A percentile compares a stretch with the other conserved stretches of the same genome.
phyloP scores from a whole-genome alignment of 2,329 filamentous ascomycete genomes.

The Aspergillus sergii region DNA sequence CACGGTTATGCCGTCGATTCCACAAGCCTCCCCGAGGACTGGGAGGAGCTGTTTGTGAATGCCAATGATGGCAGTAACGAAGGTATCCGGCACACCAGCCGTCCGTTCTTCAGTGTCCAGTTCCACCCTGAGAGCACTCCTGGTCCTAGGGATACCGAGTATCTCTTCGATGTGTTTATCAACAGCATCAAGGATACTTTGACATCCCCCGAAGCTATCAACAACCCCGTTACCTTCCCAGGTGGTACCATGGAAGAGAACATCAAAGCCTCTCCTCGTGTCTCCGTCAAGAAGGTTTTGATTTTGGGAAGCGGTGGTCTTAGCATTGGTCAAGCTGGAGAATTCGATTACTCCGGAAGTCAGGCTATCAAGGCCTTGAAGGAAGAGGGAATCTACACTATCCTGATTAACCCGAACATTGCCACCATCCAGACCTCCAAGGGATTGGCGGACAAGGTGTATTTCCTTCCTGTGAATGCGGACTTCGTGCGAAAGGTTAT shows the following conservation, averaged over 20 bases:
- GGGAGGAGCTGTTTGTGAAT: slow-evolving; percentile 95
- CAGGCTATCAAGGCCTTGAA: slow-evolving; percentile 98
- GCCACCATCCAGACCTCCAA: slow-evolving; percentile 98
- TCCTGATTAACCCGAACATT: slow-evolving; percentile 98
- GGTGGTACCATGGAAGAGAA: slow-evolving; percentile 82
- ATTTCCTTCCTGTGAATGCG: slow-evolving; percentile 94
- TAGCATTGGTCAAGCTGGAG: slow-evolving; percentile 95
- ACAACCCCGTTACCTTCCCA: slow-evolving; percentile 79
- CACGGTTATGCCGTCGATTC: slow-evolving; percentile 94
- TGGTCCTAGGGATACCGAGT: slow-evolving; percentile 93
- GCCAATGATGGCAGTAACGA: slow-evolving; percentile 98
- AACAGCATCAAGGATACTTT: slow-evolving; percentile 75
- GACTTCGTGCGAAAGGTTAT: slow-evolving; percentile 99
- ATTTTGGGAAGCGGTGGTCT: slow-evolving; percentile 93
- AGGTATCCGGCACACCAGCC: slow-evolving; percentile 83
- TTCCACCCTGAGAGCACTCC: slow-evolving; percentile 98
- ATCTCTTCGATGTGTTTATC: slow-evolving; percentile 96
- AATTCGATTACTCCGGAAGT: slow-evolving; percentile 98
- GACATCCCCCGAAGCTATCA: slow-evolving; percentile 66
- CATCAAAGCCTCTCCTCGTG: slow-evolving; percentile 71
- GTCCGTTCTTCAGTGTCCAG: slow-evolving; percentile 98
- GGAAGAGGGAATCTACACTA: slow-evolving; percentile 96
- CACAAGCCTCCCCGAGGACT: slow-evolving; percentile 71
- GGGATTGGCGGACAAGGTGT: slow-evolving; percentile 96
- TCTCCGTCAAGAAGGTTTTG: slow-evolving; percentile 90